These are phyloP conservation scores for Quercus lobata DNA, from an alignment of 331 rosid species.

Conservation along the genomic window DNA sequence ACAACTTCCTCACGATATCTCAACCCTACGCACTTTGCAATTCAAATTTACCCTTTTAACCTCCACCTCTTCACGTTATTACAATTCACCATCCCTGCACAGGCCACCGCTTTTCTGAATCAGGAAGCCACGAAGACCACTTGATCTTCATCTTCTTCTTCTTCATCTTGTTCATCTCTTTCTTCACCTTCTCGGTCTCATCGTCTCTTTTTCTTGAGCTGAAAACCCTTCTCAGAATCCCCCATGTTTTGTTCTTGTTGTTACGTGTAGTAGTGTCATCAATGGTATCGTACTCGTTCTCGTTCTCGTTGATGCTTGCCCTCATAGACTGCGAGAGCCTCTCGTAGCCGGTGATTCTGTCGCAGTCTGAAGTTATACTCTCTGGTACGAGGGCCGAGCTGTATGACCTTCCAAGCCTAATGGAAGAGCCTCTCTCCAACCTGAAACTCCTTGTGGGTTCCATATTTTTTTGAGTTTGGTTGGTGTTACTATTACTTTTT, in stretches of 20 bases:
- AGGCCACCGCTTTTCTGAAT: slow-evolving; percentile 53
- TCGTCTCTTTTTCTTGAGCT: slow-evolving; percentile 10
- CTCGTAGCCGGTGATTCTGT: slow-evolving; percentile 33
- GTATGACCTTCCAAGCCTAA: slow-evolving; percentile 13
- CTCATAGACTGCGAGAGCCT: slow-evolving; percentile 43
- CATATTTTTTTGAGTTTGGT: slow-evolving; percentile 1
- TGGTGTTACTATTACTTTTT: too few relatives aligned
- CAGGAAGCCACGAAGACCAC: slow-evolving; percentile 61
- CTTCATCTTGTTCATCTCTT: neutral
- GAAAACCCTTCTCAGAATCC: slow-evolving; percentile 31
- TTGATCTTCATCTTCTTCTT: slow-evolving; percentile 26
- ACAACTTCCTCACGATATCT: neutral
- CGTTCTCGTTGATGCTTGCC: slow-evolving; percentile 11
- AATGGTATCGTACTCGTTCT: neutral
- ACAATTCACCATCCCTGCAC: slow-evolving; percentile 56
- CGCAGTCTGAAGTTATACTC: slow-evolving; percentile 24
- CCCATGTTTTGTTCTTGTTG: slow-evolving; percentile 22
- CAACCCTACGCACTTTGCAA: neutral
- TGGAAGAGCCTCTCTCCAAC: neutral
- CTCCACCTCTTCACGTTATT: neutral
- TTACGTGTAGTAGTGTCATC: neutral
- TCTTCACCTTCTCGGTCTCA: too few relatives aligned
- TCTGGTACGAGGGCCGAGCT: slow-evolving; percentile 26
- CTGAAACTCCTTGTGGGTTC: slow-evolving; percentile 32
- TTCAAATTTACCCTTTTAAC: neutral